Base-by-base conservation (phyloP, 2,329 filamentous ascomycete species). In the Ambrosiella xylebori region DNA sequence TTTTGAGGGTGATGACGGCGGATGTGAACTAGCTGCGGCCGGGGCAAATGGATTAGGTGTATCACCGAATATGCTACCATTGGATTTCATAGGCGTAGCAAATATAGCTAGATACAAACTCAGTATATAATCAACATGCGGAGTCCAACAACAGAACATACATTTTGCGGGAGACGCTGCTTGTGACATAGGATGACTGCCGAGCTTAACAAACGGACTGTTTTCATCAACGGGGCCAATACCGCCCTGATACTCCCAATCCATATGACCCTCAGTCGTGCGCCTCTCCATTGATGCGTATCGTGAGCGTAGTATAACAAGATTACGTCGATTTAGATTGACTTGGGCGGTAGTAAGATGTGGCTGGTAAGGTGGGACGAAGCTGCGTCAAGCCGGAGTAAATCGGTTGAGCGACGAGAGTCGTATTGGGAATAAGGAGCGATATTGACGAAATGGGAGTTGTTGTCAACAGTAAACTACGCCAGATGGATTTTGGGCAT, bases 221-320 rank as follows among this genome's bases (percentile, higher is more conserved):
- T 77, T 79, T 15, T 74, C 74, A 68, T 84, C 81, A 61, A 80
- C 68, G 15, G 79, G 79, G 1, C 75, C 79, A 53, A 71, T 68
- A 27, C 27, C 27, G 61, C 72, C 74, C 64, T 82, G 75, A 66
- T 80, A 84, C 66, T 84, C 78, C 77, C 78, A 84, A 64, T 84
- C 81, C 81, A 84, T 84, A 62, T 73, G 79, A 61, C 77, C 73
- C 68, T 83, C 80, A 62, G 72, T 76, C 1, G 76, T 79, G 64
- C 81, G 73, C 63, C 73, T 73, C 57, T 79, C 73, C 74, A 78
- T 81, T 35, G 47, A 51, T 13, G 47, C 35, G 9, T 27, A 51
- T 11, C 35, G 47, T 15, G 35, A 47, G 44, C 44, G 9, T 47
- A 17, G 19, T 8, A 47, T 47, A 8, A 47, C n/a, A 47, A 47